These are phyloP conservation scores for Helichrysum umbraculigerum DNA, from an alignment of 129 eudicot species.

Conservation along the genomic window DNA sequence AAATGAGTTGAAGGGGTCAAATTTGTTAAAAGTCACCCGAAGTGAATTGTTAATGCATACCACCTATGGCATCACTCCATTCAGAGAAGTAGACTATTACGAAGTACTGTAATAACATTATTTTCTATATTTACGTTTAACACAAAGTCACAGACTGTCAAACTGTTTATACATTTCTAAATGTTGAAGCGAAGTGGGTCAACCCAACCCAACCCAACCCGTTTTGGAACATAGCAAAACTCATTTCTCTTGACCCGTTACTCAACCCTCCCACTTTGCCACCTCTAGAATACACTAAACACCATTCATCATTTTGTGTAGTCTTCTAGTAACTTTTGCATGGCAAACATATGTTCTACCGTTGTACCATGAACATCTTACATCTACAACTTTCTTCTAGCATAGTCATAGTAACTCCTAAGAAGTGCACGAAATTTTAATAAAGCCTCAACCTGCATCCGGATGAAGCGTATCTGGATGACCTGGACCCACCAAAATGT, in stretches of 20 bases:
- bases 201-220: neutral
- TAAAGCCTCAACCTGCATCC: conserved; percentile 69
- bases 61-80: neutral
- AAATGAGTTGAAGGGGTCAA: neutral
- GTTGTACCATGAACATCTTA: neutral
- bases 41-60: neutral
- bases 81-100: neutral
- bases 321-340: neutral
- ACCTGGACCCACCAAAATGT: conserved; percentile 98
- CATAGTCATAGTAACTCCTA: neutral
- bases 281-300: no score
- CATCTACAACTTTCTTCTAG: conserved; percentile 3
- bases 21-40: neutral
- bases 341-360: neutral
- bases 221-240: neutral
- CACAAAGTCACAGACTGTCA: neutral
- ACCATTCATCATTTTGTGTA: no score
- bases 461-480: conserved; percentile 85
- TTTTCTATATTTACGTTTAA: no score
- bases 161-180: neutral
- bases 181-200: neutral
- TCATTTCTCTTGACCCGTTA: neutral
- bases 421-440: neutral
- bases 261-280: neutral
- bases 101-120: no score